Percentiles rank a stretch among this genome's conserved stretches.
phyloP scores from a whole-genome alignment of 371 early-diverging fungal species.

The Saksenaea oblongispora region DNA sequence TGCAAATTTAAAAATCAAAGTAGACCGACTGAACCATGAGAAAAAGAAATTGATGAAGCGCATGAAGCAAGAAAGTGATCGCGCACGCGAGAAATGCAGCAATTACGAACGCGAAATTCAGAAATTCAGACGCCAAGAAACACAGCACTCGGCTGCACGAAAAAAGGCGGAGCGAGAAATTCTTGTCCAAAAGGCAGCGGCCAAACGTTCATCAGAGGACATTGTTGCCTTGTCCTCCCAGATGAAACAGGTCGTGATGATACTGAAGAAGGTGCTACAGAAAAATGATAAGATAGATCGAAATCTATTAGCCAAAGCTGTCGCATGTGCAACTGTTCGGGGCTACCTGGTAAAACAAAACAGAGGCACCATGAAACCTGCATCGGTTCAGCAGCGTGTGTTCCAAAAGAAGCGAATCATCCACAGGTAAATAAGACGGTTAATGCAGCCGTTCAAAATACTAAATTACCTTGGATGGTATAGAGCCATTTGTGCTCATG shows the following conservation, averaged over 20 bases:
- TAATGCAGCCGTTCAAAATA: no score
- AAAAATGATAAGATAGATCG: not conserved
- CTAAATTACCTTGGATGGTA: not conserved
- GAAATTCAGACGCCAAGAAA: conserved; percentile 3
- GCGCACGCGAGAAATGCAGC: conserved; percentile 30
- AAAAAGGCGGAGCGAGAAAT: conserved; percentile 30
- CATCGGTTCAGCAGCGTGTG: not conserved
- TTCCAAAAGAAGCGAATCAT: not conserved
- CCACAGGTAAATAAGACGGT: not conserved
- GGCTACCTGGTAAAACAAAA: conserved; percentile 4
- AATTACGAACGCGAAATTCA: conserved; percentile 45
- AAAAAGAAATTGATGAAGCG: conserved; percentile 71
- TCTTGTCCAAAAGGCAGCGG: conserved; percentile 22
- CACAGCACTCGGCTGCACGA: not conserved
- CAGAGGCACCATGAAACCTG: not conserved
- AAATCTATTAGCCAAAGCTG: conserved; percentile 8
- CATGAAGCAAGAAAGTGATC: conserved; percentile 40
- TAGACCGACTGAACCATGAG: conserved; percentile 65
- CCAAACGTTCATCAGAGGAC: conserved; percentile 26
- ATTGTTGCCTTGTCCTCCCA: conserved; percentile 4
- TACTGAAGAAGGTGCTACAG: not conserved
- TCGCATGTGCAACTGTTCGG: conserved; percentile 1
- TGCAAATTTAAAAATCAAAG: conserved; percentile 42
- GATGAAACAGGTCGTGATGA: not conserved
- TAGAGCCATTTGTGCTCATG: not conserved